Percentiles rank a stretch among this genome's conserved stretches.
Conservation (phyloP, 2,329 filamentous ascomycete species). For the Colletotrichum noveboracense region DNA sequence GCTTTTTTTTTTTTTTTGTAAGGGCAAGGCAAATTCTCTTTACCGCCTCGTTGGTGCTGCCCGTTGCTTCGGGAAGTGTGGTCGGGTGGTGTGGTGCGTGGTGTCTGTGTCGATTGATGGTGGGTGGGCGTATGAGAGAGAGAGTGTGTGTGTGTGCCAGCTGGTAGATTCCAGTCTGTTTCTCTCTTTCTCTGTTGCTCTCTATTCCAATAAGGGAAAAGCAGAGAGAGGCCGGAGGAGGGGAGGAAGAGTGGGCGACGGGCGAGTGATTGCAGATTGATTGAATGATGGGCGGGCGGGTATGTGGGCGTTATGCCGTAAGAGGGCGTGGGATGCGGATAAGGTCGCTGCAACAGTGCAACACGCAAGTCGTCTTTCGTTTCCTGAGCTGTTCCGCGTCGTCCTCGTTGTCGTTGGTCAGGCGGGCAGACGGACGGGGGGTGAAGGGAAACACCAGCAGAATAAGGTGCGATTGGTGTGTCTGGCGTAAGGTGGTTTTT, state of each 20-base stretch:
- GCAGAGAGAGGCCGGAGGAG: neutral
- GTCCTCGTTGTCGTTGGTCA: conserved; percentile 11
- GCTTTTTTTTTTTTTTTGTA: neutral
- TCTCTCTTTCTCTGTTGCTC: neutral
- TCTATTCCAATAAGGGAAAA: neutral
- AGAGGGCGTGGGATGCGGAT: neutral
- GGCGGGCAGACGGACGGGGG: neutral
- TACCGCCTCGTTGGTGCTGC: conserved; percentile 17
- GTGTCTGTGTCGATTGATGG: neutral
- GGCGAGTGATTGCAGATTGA: neutral
- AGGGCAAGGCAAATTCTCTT: neutral
- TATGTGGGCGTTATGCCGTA: conserved; percentile 3
- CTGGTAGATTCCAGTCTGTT: neutral
- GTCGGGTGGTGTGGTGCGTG: conserved; percentile 1
- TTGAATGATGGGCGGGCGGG: neutral
- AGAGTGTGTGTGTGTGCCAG: neutral
- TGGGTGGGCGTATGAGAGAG: neutral
- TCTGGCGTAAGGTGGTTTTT: conserved; percentile 18
- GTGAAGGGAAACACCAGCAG: neutral
- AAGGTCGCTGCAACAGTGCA: neutral
- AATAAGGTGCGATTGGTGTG: conserved; percentile 12
- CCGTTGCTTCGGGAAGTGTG: conserved; percentile 4
- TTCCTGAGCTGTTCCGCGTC: neutral
- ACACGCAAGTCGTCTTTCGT: neutral
- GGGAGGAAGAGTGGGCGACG: neutral